Evolutionary conservation across 169 alveolate species (phyloP).

Genomic region (Cryptosporidium sp.): DNA sequence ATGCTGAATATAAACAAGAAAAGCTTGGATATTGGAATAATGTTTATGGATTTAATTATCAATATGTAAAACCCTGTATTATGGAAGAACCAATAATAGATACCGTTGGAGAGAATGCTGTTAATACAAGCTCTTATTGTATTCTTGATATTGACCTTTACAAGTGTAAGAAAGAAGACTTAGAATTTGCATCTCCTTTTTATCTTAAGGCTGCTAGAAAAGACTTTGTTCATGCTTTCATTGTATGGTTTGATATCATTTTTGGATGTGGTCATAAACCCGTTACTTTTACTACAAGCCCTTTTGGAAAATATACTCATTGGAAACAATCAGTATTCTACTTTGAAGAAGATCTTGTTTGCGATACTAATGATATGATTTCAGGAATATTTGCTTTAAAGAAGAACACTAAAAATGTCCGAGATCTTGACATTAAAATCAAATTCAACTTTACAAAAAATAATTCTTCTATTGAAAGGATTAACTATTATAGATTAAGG

Average conservation of each 20-base stretch:
- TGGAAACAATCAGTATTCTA: constrained; percentile 95
- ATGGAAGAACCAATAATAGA: constrained; percentile 97
- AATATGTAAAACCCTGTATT: constrained; percentile 88
- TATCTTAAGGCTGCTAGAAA: constrained; percentile 82
- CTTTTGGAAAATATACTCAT: constrained; percentile 87
- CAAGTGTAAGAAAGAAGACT: constrained; percentile 91
- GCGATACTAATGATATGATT: constrained; percentile 80
- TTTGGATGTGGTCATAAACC: constrained; percentile 91
- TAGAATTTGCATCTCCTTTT: constrained; percentile 91
- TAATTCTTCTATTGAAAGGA: constrained; percentile 9
- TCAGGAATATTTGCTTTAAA: constrained; percentile 89
- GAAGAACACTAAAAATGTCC: constrained; percentile 85
- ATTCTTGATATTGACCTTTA: constrained; percentile 91
- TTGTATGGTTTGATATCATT: constrained; percentile 93
- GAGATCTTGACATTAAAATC: constrained; percentile 90
- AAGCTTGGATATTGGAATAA: constrained; percentile 96
- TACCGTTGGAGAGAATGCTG: constrained; percentile 87
- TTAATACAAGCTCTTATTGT: constrained; percentile 88
- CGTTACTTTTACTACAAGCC: constrained; percentile 89
- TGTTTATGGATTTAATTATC: constrained; percentile 95
- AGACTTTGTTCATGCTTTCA: constrained; percentile 91
- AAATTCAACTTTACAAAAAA: constrained; percentile 78
- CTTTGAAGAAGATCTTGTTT: constrained; percentile 83
- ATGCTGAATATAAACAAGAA: constrained; percentile 93
- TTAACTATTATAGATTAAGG: constrained; percentile 60